Conservation (phyloP, 345 rosid species). For the Eucalyptus cloeziana region DNA sequence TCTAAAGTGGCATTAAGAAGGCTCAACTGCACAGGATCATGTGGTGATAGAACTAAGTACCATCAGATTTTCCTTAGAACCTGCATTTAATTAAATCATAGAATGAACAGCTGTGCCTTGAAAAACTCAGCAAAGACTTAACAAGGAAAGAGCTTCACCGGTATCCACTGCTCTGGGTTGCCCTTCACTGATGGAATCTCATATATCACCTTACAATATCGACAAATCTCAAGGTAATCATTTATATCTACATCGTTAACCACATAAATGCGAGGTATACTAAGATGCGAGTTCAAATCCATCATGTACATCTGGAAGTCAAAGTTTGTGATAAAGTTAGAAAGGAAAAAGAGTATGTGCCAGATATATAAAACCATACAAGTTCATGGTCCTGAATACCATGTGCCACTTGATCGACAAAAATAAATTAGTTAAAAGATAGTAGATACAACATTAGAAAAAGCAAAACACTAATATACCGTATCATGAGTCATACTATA, state of each 20-base stretch:
- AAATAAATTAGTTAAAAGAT: not conserved
- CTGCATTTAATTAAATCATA: too few relatives aligned
- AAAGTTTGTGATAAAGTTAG: too few relatives aligned
- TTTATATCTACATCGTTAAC: too few relatives aligned
- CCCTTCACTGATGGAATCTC: too few relatives aligned
- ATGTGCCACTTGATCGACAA: not conserved
- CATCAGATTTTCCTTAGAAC: slow-evolving; percentile 76
- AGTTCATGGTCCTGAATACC: not conserved
- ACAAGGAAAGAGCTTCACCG: slow-evolving; percentile 13
- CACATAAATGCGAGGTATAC: not conserved
- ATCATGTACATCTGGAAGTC: not conserved
- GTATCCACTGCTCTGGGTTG: slow-evolving; percentile 43
- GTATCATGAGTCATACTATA: slow-evolving; percentile 74
- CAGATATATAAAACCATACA: not conserved
- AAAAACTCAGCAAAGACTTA: not conserved
- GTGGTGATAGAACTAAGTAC: slow-evolving; percentile 68
- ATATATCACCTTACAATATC: too few relatives aligned
- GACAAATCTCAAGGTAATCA: too few relatives aligned
- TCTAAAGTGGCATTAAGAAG: slow-evolving; percentile 44
- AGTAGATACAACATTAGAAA: not conserved
- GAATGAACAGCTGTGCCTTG: not conserved
- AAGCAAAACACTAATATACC: slow-evolving; percentile 11
- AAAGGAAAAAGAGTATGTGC: not conserved
- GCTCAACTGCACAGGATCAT: slow-evolving; percentile 75
- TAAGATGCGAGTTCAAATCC: not conserved